Base-by-base conservation (phyloP, 1,139 yeast species). In the Kodamaea ohmeri region DNA sequence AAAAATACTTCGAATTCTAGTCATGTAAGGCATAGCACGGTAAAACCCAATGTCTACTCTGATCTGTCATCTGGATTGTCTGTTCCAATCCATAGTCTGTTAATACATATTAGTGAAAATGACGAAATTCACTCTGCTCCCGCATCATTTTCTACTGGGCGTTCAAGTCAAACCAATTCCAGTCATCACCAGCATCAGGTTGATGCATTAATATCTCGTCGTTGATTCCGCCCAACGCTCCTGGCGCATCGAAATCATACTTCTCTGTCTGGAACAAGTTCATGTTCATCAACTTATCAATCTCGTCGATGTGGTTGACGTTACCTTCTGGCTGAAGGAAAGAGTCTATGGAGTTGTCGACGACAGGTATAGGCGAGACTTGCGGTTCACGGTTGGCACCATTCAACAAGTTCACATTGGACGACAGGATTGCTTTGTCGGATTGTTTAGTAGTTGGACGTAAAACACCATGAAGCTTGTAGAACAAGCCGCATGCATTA, bases 401-500 rank as follows among this genome's bases (percentile, higher is more conserved):
- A 25, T 55, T 55, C 43, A 62, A 62, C 29, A 61, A 43, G 37
- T 37, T 46, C 34, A 42, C 25, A 30, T 46, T 44, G 17, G 44
- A 41, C 21, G 37, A 30, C 36, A 41, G 35, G 17, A 38, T 35
- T n/a, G 37, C 39, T 33, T 31, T 40, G 25, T 42, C 38, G 31
- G 36, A 30, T 36, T 35, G 24, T 34, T 52, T 46, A 41, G 56
- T 63, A 33, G 69, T 52, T 4, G 76, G 76, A 25, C 76, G 53
- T 47, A 68, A 61, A 2, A 67, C 71, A 3, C 76, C 75, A 47
- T 70, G 75, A 34, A 70, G 55, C 48, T 68, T 69, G 49, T 66
- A 67, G 46, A 70, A 70, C 37, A 71, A 59, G 3, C 76, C 76
- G 50, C 76, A 71, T 0, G 76, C 76, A 47, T 71, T 71, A 47